Conservation (phyloP, 257 asterid genomes). For the Orobanche coerulescens region DNA sequence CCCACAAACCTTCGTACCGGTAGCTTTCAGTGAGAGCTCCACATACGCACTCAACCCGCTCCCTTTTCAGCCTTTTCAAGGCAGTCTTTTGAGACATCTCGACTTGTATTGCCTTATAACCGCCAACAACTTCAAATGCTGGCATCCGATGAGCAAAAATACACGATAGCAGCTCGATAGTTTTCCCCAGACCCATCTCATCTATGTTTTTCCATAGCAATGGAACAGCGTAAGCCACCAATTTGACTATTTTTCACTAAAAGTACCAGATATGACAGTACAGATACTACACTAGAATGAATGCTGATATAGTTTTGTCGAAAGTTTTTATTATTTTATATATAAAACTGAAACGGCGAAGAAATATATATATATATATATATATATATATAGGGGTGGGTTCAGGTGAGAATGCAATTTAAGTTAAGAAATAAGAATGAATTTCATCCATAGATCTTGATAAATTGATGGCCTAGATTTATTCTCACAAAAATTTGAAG, state of each 20-base stretch:
- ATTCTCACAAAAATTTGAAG: too few species aligned
- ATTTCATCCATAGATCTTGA: too few species aligned
- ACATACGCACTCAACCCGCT: conserved; percentile 90
- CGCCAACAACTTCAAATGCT: conserved; percentile 40
- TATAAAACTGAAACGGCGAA: neutral
- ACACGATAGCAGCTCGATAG: conserved; percentile 92
- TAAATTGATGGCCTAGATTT: too few species aligned
- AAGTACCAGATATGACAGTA: conserved; percentile 13
- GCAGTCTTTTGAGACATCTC: conserved; percentile 35
- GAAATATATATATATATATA: neutral
- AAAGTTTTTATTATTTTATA: neutral
- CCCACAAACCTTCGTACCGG: conserved; percentile 79
- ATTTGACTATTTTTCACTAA: conserved; percentile 19
- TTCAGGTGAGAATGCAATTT: too few species aligned
- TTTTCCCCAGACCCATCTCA: conserved; percentile 99
- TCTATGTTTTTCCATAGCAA: conserved; percentile 41
- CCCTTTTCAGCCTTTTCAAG: conserved; percentile 69
- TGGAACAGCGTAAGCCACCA: conserved; percentile 27
- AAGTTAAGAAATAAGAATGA: too few species aligned
- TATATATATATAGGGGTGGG: neutral
- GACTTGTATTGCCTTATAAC: conserved; percentile 29
- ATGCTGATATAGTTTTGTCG: neutral
- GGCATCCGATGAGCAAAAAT: conserved; percentile 64
- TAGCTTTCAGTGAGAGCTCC: conserved; percentile 88
- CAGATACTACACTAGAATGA: conserved; percentile 5